Conservation (phyloP, 202 grass and related monocot species). For the Panicum hallii region DNA sequence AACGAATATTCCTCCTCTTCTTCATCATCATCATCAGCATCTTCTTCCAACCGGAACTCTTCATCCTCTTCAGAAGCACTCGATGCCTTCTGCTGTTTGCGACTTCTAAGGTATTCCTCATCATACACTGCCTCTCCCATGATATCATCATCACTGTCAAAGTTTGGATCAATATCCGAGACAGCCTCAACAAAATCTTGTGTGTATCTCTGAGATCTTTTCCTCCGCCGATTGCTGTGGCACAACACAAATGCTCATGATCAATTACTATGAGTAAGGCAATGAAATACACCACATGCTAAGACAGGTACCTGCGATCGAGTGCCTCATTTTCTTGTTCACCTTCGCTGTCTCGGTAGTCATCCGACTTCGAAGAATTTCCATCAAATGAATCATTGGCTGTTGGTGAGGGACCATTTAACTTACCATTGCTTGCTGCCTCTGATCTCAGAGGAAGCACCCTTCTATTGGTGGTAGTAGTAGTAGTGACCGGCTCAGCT, state of each 20-base stretch:
- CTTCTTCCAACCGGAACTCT: conserved; percentile 85
- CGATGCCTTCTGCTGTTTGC: conserved; percentile 72
- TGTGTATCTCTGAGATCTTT: conserved; percentile 81
- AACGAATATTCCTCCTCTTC: conserved; percentile 91
- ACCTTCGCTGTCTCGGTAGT: conserved; percentile 80
- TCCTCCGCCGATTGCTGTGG: conserved; percentile 85
- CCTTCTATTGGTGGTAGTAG: conserved; percentile 51
- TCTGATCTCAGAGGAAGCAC: conserved; percentile 61
- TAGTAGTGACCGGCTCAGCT: conserved; percentile 65
- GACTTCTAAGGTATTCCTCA: conserved; percentile 89
- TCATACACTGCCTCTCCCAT: conserved; percentile 98
- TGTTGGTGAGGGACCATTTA: conserved; percentile 59
- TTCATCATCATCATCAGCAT: conserved; percentile 82
- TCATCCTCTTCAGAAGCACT: conserved; percentile 95
- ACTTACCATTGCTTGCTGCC: conserved; percentile 76
- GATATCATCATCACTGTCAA: conserved; percentile 92
- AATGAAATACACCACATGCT: conserved; percentile 15
- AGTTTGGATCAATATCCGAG: conserved; percentile 69
- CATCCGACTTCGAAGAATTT: conserved; percentile 80
- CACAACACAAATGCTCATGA: conserved; percentile 44
- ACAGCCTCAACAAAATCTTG: conserved; percentile 88
- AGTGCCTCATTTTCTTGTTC: conserved; percentile 82
- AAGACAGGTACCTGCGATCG: conserved; percentile 75
- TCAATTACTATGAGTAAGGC: background rate
- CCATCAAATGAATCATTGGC: conserved; percentile 59